Conservation (phyloP, 306 rosid genomes). For the Hylodesmum podocarpum region DNA sequence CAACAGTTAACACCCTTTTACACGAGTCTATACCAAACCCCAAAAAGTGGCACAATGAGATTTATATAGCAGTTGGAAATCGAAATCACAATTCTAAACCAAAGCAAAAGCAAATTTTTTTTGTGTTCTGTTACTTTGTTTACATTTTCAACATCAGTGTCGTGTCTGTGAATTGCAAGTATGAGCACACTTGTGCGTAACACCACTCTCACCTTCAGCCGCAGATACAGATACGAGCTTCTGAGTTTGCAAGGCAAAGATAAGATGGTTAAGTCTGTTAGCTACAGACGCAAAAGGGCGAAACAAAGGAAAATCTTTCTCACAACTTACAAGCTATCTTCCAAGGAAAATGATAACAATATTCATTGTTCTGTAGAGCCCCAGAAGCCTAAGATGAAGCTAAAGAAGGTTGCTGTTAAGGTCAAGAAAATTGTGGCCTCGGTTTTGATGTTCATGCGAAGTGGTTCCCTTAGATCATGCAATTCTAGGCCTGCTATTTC, state of each 20-base stretch:
- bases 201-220: slow-evolving; percentile 48
- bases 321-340: slow-evolving; percentile 51
- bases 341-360: slow-evolving; percentile 17
- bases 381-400: slow-evolving; percentile 33
- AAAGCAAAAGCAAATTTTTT: not conserved
- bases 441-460: slow-evolving; percentile 36
- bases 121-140: not conserved
- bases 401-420: slow-evolving; percentile 45
- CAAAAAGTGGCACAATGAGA: not conserved
- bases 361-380: not conserved
- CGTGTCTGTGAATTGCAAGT: not conserved
- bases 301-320: slow-evolving; percentile 60
- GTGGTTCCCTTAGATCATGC: slow-evolving; percentile 43
- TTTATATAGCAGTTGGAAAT: not conserved
- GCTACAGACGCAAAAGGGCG: slow-evolving; percentile 53
- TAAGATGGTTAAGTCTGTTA: slow-evolving; percentile 34
- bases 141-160: too few species aligned
- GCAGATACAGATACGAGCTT: slow-evolving; percentile 47
- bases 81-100: not conserved
- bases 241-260: slow-evolving; percentile 29
- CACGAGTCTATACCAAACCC: not conserved
- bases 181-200: slow-evolving; percentile 52
- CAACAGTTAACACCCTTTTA: slow-evolving; percentile 43
- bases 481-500: slow-evolving; percentile 36
- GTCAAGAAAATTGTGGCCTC: slow-evolving; percentile 49